Base-by-base conservation (phyloP, 1,284 basidiomycete genomes). In the Apiotrichum siamense region DNA sequence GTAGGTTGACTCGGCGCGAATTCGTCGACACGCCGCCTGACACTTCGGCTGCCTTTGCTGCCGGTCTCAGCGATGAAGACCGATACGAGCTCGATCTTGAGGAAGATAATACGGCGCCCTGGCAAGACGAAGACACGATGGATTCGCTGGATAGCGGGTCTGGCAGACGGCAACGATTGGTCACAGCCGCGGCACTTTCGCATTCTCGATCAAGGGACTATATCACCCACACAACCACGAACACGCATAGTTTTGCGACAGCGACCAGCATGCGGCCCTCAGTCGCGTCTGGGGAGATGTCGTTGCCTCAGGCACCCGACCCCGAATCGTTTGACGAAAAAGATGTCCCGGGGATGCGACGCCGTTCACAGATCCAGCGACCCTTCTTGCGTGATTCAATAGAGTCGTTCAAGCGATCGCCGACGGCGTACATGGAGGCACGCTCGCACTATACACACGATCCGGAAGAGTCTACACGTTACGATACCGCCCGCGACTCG, bases 51-150 rank as follows among this genome's bases (percentile, higher is more conserved):
- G 41, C 57, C 3, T 72, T 72, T 38, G 68, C 60, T 0, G 41
- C 53, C 4, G 61, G 62, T 12, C 47, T 65, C 1, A 7, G 27
- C 23, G 24, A n/a, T 9, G 29, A 57, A 2, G 42, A 52, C 9
- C 62, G 63, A 32, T 53, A 65, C n/a, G 69, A 67, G 23, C 39
- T 71, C 25, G 69, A 71, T 23, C n/a, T n/a, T n/a, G n/a, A n/a
- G n/a, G 65, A 66, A 50, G 62, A 64, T 24, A 59, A 55, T 49
- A 12, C 24, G 52, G 31, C 49, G 26, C 50, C 52, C 29, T 48
- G 59, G 46, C 44, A 55, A 31, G 53, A 59, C 20, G 56, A 48
- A 24, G 48, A 44, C 23, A 49, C 42, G 13, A 18, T 45, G 27
- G 54, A 48, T n/a, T 46, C 43, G 43, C 10, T 50, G 15, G 21